These are phyloP conservation scores for Sarcocystis neurona DNA, from an alignment of 169 alveolate species.

Conservation along the genomic window DNA sequence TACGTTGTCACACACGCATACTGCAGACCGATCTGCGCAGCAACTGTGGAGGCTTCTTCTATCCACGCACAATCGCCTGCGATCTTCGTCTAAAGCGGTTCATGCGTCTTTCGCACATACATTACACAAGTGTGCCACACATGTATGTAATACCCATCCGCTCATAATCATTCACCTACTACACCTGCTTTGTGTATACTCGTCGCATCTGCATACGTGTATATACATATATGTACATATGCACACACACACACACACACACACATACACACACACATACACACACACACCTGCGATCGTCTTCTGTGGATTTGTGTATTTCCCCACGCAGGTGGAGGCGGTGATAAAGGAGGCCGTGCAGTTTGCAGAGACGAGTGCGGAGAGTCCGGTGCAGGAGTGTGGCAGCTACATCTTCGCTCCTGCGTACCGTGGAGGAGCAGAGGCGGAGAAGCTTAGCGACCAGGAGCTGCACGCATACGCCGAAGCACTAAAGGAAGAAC, in stretches of 20 bases:
- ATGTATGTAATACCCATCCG: background rate
- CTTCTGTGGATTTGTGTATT: background rate
- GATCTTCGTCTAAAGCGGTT: no score
- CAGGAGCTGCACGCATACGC: slow-evolving; percentile 43
- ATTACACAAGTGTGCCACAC: no score
- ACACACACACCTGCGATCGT: background rate
- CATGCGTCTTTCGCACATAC: no score
- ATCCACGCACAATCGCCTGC: no score
- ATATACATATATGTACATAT: background rate
- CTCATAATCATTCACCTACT: background rate
- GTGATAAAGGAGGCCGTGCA: slow-evolving; percentile 58
- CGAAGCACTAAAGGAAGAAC: slow-evolving; percentile 49
- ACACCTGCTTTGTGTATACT: background rate
- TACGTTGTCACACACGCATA: no score
- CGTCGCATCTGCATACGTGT: background rate
- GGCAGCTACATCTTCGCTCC: slow-evolving; percentile 60
- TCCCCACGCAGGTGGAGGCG: slow-evolving; percentile 32
- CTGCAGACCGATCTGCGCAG: no score
- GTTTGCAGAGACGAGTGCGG: slow-evolving; percentile 59
- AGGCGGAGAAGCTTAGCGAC: slow-evolving; percentile 31
- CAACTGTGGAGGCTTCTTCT: no score
- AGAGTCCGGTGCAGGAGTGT: slow-evolving; percentile 28
- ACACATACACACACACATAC: background rate
- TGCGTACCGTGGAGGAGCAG: slow-evolving; percentile 34
- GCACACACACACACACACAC: background rate